A percentile compares a stretch with the other conserved stretches of the same genome.
Conservation (phyloP, 805 yeast genomes). For the Monosporozyma unispora region DNA sequence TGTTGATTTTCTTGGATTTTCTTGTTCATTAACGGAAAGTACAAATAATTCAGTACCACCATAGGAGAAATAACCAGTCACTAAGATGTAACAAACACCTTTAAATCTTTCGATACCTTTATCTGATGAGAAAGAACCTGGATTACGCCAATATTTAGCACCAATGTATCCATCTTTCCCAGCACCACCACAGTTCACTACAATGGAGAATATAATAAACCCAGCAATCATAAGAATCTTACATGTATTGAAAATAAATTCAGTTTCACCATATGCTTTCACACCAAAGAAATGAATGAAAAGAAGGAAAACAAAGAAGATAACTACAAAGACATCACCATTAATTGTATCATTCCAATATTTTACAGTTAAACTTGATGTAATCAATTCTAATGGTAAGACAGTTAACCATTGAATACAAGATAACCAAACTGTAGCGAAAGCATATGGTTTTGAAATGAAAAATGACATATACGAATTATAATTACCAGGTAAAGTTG, state of each 20-base stretch:
- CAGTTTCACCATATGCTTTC: conserved; percentile 63
- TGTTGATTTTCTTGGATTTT: conserved; percentile 48
- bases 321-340: conserved; percentile 48
- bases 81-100: conserved; percentile 56
- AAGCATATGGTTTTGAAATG: conserved; percentile 60
- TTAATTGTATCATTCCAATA: conserved; percentile 41
- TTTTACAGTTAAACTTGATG: conserved; percentile 45
- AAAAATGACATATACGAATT: conserved; percentile 35
- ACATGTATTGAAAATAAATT: conserved; percentile 44
- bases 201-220: conserved; percentile 47
- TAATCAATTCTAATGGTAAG: conserved; percentile 56
- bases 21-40: conserved; percentile 59
- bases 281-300: conserved; percentile 52
- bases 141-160: conserved; percentile 48
- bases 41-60: conserved; percentile 63
- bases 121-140: conserved; percentile 38
- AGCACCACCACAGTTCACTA: conserved; percentile 53
- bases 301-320: conserved; percentile 44
- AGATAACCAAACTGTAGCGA: conserved; percentile 65
- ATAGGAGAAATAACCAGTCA: conserved; percentile 55
- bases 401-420: conserved; percentile 55
- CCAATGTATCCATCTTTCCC: conserved; percentile 49
- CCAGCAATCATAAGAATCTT: conserved; percentile 52
- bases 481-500: conserved; percentile 34
- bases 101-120: conserved; percentile 38